Percentiles rank a stretch among this genome's conserved stretches.
Evolutionary conservation across 179 eudicot genomes (phyloP).

Genomic region (Sideroxylon spinosum): DNA sequence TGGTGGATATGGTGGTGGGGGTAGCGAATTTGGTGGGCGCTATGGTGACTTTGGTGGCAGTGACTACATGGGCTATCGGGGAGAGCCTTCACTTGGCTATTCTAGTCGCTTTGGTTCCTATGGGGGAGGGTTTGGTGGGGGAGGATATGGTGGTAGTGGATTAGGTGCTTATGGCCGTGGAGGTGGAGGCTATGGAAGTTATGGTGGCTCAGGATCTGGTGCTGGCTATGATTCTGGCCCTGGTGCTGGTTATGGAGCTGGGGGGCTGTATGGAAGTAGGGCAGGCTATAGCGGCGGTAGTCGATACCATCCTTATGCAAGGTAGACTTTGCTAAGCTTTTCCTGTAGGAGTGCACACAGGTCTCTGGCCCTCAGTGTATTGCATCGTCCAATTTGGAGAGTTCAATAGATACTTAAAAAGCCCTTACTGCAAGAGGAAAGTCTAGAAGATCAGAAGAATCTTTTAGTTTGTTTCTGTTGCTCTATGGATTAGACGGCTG

Average conservation of each 20-base stretch:
- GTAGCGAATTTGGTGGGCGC: conserved; percentile 45
- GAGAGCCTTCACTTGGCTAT: conserved; percentile 58
- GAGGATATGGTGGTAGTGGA: conserved; percentile 53
- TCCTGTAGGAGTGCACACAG: conserved; percentile 25
- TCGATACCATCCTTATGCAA: conserved; percentile 79
- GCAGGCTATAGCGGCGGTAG: conserved; percentile 76
- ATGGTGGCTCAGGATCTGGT: conserved; percentile 52
- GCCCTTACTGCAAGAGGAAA: conserved; percentile 30
- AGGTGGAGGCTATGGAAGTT: conserved; percentile 52
- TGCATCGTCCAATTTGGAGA: conserved; percentile 21
- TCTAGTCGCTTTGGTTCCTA: conserved; percentile 64
- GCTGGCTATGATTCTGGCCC: conserved; percentile 55
- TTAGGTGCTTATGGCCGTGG: conserved; percentile 56
- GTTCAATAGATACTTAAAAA: conserved; percentile 20
- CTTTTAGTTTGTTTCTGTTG: conserved; percentile 18
- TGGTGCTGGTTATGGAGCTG: conserved; percentile 50
- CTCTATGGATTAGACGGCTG: conserved; percentile 12
- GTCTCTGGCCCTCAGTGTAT: conserved; percentile 17
- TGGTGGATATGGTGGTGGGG: conserved; percentile 58
- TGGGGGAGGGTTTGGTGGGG: conserved; percentile 55
- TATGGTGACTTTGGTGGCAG: conserved; percentile 58
- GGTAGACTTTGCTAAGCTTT: conserved; percentile 44
- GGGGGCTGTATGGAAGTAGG: conserved; percentile 70
- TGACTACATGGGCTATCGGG: conserved; percentile 57
- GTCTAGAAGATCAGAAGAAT: conserved; percentile 31